phyloP scores from a whole-genome alignment of 2,329 filamentous ascomycete species.

The Phyllosticta citriasiana region DNA sequence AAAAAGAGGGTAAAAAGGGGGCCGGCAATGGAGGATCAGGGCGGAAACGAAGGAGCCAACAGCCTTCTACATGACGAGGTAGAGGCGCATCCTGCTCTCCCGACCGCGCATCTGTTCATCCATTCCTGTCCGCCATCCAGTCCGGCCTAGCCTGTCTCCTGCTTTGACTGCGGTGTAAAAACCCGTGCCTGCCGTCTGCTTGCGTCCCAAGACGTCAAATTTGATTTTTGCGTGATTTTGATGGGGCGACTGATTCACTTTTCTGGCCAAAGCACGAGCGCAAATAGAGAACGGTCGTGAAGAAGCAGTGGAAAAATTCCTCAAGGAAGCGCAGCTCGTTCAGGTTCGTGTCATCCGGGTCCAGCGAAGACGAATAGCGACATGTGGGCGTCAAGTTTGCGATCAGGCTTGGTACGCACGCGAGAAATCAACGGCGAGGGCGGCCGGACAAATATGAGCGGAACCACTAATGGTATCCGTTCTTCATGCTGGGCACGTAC shows the following conservation, averaged over 20 bases:
- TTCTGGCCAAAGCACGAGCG: background rate
- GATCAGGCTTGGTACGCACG: background rate
- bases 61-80: too few relatives aligned
- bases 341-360: background rate
- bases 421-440: background rate
- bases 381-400: background rate
- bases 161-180: too few relatives aligned
- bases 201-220: too few relatives aligned
- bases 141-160: too few relatives aligned
- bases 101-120: too few relatives aligned
- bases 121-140: too few relatives aligned
- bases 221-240: too few relatives aligned
- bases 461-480: conserved; percentile 6
- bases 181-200: too few relatives aligned
- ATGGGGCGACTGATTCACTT: too few relatives aligned
- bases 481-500: conserved; percentile 21
- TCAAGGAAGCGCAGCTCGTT: background rate
- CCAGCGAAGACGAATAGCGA: background rate
- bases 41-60: background rate
- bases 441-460: background rate
- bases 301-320: background rate
- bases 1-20: background rate
- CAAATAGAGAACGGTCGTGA: background rate
- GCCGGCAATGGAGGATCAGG: background rate
- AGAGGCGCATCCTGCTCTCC: too few relatives aligned